Evolutionary conservation across 257 asterid species (phyloP).

Genomic region (Ocimum tenuiflorum): DNA sequence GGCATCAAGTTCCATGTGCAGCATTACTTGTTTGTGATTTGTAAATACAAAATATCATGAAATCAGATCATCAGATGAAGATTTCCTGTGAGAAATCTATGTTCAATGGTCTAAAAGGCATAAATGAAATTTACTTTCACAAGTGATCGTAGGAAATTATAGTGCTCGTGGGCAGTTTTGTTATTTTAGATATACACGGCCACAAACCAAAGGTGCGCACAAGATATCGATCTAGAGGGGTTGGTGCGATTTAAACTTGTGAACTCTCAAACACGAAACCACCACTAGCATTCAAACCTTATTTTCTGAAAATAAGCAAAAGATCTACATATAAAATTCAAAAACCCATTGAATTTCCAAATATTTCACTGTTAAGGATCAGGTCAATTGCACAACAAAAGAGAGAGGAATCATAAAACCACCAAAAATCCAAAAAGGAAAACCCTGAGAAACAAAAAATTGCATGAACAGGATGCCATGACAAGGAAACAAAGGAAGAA

Average conservation of each 20-base stretch:
- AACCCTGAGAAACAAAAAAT: neutral
- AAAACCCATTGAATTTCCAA: neutral
- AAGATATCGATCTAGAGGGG: too few relatives aligned
- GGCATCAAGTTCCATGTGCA: conserved; percentile 9
- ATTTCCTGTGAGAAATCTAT: conserved; percentile 4
- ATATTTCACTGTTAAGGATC: neutral
- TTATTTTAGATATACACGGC: too few relatives aligned
- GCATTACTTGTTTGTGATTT: conserved; percentile 5
- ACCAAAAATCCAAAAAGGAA: neutral
- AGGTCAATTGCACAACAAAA: neutral
- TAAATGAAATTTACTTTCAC: neutral
- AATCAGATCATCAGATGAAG: neutral
- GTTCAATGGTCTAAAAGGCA: conserved; percentile 4
- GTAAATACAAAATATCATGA: neutral
- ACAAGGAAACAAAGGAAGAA: conserved; percentile 18
- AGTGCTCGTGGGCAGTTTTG: neutral
- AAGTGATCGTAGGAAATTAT: neutral
- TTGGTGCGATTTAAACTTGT: too few relatives aligned
- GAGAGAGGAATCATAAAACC: conserved; percentile 1
- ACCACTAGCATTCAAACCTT: too few relatives aligned
- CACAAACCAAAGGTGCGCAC: too few relatives aligned
- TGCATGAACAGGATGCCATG: conserved; percentile 1
- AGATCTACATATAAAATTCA: conserved; percentile 1
- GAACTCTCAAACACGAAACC: too few relatives aligned
- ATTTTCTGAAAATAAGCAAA: neutral